Evolutionary conservation across 495 filamentous ascomycete species (phyloP).

Genomic region (Penicillium samsonianum): DNA sequence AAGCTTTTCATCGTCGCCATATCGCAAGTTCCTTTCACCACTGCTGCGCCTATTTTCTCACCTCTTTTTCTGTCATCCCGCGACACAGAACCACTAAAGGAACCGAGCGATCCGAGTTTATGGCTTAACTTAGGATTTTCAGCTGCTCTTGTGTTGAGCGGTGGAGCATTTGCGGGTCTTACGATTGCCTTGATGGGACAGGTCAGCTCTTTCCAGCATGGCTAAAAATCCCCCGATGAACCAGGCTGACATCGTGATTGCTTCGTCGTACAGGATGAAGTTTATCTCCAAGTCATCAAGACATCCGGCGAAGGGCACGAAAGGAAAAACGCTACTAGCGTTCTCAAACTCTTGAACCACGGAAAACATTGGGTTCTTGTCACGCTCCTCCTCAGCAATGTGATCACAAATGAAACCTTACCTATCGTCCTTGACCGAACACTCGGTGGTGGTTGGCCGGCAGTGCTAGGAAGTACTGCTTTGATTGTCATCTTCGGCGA

Average conservation of each 20-base stretch:
- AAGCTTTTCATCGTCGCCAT: constrained; percentile 51
- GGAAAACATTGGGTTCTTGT: constrained; percentile 99
- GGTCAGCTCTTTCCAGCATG: constrained; percentile 20
- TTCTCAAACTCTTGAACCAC: constrained; percentile 75
- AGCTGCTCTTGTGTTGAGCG: constrained; percentile 74
- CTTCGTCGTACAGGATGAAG: constrained; percentile 63
- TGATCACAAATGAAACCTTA: constrained; percentile 97
- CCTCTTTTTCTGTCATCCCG: constrained; percentile 22
- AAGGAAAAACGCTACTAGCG: constrained; percentile 76
- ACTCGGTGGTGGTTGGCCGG: constrained; percentile 91
- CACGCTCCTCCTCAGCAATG: constrained; percentile 89
- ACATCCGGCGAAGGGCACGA: constrained; percentile 80
- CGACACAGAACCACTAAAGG: constrained; percentile 34
- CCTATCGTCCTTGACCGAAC: constrained; percentile 94
- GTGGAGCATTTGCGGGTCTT: constrained; percentile 93
- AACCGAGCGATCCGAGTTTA: constrained; percentile 56
- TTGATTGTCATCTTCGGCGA: constrained; percentile 99
- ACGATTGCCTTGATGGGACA: constrained; percentile 81
- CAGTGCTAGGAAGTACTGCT: constrained; percentile 87
- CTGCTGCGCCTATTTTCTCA: constrained; percentile 43
- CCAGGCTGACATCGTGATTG: constrained; percentile 36
- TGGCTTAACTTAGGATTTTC: constrained; percentile 73
- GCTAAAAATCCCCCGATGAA: not conserved
- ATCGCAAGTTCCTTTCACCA: constrained; percentile 45
- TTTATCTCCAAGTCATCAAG: constrained; percentile 92